Evolutionary conservation across 2,329 filamentous ascomycete genomes (phyloP).

Genomic region (Ophiosphaerella korrae): DNA sequence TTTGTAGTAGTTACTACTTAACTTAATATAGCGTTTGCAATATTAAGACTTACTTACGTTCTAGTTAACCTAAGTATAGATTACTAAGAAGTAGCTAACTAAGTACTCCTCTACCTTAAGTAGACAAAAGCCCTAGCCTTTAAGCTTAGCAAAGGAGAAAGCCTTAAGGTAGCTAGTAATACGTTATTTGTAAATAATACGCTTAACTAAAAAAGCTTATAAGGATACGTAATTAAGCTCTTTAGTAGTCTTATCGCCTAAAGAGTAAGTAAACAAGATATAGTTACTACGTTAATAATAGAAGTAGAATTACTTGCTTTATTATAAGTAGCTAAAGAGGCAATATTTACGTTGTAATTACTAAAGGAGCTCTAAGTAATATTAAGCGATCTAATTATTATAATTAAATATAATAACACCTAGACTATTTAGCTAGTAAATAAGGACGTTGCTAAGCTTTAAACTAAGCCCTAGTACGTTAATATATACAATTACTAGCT

Average conservation of each 20-base stretch:
- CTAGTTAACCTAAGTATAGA: not conserved
- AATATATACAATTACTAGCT: not conserved
- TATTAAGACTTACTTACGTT: not conserved
- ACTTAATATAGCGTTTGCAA: slow-evolving; percentile 7
- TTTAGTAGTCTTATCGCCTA: too few relatives aligned
- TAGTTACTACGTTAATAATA: too few relatives aligned
- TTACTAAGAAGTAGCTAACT: slow-evolving; percentile 3
- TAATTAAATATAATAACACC: too few relatives aligned
- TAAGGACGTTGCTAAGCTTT: not conserved
- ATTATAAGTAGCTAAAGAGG: too few relatives aligned
- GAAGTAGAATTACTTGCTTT: too few relatives aligned
- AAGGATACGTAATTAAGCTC: too few relatives aligned
- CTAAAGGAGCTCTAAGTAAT: too few relatives aligned
- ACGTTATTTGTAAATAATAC: too few relatives aligned
- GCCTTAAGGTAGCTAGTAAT: slow-evolving; percentile 10
- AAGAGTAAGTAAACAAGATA: too few relatives aligned
- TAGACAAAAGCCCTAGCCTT: not conserved
- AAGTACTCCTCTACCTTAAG: slow-evolving; percentile 8
- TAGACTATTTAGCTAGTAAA: not conserved
- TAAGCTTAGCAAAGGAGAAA: not conserved
- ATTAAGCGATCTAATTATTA: too few relatives aligned
- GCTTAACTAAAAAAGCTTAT: too few relatives aligned
- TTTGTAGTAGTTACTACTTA: slow-evolving; percentile 6
- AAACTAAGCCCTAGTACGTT: not conserved
- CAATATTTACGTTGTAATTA: too few relatives aligned